These are phyloP conservation scores for Neonectria punicea DNA, from an alignment of 2,329 filamentous ascomycete genomes.

Conservation along the genomic window DNA sequence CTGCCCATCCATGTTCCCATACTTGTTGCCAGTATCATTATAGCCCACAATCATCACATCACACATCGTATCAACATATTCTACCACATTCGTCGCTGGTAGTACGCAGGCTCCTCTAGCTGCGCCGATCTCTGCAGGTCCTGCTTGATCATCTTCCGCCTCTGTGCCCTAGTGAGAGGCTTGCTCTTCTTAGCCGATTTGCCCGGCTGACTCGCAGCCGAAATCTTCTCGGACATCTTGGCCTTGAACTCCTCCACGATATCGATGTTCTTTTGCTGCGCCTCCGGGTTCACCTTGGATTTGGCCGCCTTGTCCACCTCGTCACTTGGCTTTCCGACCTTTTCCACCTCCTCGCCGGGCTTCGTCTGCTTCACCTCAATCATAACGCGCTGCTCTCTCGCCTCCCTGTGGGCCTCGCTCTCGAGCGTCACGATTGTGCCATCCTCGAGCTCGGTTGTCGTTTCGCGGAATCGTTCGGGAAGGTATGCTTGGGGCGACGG, in stretches of 20 bases:
- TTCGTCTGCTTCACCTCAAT: conserved; percentile 51
- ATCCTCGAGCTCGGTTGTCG: conserved; percentile 59
- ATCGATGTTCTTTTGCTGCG: conserved; percentile 42
- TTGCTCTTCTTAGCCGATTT: conserved; percentile 53
- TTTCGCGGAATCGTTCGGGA: conserved; percentile 60
- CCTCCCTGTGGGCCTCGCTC: conserved; percentile 47
- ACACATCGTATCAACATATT: neutral
- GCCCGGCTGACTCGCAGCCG: conserved; percentile 50
- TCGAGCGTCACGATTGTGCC: conserved; percentile 56
- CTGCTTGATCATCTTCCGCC: conserved; percentile 67
- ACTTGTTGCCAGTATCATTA: neutral
- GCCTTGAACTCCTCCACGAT: conserved; percentile 47
- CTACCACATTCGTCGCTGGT: conserved; percentile 66
- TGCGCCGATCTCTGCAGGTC: conserved; percentile 62
- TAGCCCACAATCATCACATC: neutral
- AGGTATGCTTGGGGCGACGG: conserved; percentile 60
- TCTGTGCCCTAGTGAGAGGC: conserved; percentile 62
- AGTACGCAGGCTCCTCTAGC: conserved; percentile 59
- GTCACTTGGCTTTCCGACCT: conserved; percentile 10
- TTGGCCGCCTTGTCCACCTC: conserved; percentile 27
- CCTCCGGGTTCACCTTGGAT: conserved; percentile 20
- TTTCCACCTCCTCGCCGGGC: conserved; percentile 31
- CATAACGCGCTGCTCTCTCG: conserved; percentile 40
- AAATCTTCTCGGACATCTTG: conserved; percentile 47
- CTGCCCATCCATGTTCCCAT: neutral